Conservation (phyloP, 2,329 filamentous ascomycete genomes). For the Pseudodiploospora longispora region DNA sequence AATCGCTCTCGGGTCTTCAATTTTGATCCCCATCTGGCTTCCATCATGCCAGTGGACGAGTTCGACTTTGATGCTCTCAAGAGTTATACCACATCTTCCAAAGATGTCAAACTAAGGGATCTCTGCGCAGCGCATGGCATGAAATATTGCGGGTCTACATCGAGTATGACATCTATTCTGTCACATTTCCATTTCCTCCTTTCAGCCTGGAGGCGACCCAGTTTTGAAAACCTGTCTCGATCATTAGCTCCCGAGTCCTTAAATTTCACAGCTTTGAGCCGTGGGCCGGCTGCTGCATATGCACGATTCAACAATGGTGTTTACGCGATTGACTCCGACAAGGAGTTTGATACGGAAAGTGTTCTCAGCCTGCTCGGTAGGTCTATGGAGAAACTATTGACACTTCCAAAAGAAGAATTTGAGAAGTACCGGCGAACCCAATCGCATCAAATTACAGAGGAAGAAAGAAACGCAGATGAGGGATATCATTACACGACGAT, state of each 20-base stretch:
- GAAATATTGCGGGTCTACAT: slow-evolving; percentile 91
- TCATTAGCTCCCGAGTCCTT: slow-evolving; percentile 53
- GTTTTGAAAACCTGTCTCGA: slow-evolving; percentile 57
- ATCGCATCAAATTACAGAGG: slow-evolving; percentile 60
- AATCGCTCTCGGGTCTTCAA: slow-evolving; percentile 83
- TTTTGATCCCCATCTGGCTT: slow-evolving; percentile 88
- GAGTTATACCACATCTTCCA: slow-evolving; percentile 84
- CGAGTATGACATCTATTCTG: slow-evolving; percentile 84
- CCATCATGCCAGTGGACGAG: slow-evolving; percentile 86
- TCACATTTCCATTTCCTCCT: slow-evolving; percentile 90
- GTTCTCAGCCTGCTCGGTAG: slow-evolving; percentile 88
- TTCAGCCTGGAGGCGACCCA: slow-evolving; percentile 71
- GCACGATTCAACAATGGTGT: slow-evolving; percentile 73
- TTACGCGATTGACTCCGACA: slow-evolving; percentile 95
- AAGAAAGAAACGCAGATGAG: slow-evolving; percentile 64
- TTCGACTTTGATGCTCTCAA: slow-evolving; percentile 87
- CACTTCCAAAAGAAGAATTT: slow-evolving; percentile 71
- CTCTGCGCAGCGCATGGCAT: slow-evolving; percentile 59
- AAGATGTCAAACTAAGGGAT: slow-evolving; percentile 62
- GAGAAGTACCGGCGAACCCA: slow-evolving; percentile 71
- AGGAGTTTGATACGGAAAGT: slow-evolving; percentile 77
- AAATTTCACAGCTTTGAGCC: slow-evolving; percentile 64
- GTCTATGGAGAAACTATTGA: slow-evolving; percentile 93
- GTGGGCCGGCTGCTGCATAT: slow-evolving; percentile 72
- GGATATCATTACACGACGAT: slow-evolving; percentile 81